Evolutionary conservation across 192 early-diverging fungal species (phyloP), one percentile per base, ranked within the genome.

Genomic region (Coemansia sp.): DNA sequence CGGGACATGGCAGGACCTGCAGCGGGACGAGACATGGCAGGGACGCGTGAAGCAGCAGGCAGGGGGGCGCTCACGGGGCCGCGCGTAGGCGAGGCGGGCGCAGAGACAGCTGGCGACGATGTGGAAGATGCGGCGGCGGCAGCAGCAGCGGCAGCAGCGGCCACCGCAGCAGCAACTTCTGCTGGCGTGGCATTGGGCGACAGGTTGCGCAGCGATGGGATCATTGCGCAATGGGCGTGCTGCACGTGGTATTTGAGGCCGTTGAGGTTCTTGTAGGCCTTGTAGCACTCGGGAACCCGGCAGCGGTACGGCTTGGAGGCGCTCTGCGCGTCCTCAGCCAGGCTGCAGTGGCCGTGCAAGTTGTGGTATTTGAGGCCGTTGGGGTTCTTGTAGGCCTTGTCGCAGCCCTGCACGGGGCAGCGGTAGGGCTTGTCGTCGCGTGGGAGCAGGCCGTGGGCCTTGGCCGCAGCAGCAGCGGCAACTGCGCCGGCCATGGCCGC

Each of bases 351-450:
- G 14, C 94, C 93, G 63, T 99, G 96, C 53, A 90, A 82, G 61
- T 95, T 90, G 68, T 97, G 96, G 81, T 99, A 97, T 71, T 99
- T 99, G 47, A 97, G 82, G 7, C 95, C 95, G 48, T 96, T 96
- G 21, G 96, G 93, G 74, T 98, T 98, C 80, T 98, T 98, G 81
- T 98, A 98, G 6, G 92, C 85, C 75, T 98, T 97, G 52, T 84
- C 85, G 79, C 96, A 98, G 6, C 93, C 92, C 6, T 65, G 64
- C 5, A 94, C 77, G 12, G 89, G 81, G 68, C 94, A 97, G 53
- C 88, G 86, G 79, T 95, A 95, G 17, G 91, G 92, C 56, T 94
- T 90, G 56, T 92, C 90, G 53, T 82, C 84, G 39, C 65, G 76
- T 16, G 65, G 66, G 39, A 63, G 16, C 45, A 71, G 53, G 16